A percentile compares a stretch with the other conserved stretches of the same genome.
Conservation (phyloP, 2,329 filamentous ascomycete genomes). For the Fusarium dimerum region DNA sequence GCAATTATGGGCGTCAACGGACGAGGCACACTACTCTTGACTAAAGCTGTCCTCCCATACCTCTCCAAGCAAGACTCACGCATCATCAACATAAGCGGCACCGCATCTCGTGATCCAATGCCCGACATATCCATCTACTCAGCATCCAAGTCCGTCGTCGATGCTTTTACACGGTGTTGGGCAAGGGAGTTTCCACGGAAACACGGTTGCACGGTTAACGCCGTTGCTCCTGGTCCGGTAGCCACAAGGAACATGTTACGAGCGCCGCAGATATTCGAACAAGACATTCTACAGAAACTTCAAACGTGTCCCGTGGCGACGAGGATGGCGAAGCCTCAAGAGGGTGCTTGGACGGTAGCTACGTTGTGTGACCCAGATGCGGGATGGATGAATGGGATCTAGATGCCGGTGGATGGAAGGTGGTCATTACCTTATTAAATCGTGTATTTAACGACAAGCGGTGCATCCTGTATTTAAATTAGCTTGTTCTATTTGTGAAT, state of each 20-base stretch:
- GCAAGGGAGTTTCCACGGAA: background rate
- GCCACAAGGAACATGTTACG: background rate
- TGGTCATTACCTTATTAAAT: background rate
- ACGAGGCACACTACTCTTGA: too few relatives aligned
- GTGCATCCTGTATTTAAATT: too few relatives aligned
- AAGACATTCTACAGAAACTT: too few relatives aligned
- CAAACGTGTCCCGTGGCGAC: background rate
- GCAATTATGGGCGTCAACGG: too few relatives aligned
- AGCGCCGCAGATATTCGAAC: background rate
- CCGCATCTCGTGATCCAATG: background rate
- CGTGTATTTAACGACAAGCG: too few relatives aligned
- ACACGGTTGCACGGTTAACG: constrained; percentile 1
- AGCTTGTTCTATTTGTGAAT: too few relatives aligned
- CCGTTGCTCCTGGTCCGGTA: background rate
- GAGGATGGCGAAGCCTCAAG: background rate
- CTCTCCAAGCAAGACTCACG: background rate
- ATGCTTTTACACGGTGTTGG: background rate
- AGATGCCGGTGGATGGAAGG: background rate
- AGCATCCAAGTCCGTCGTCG: background rate
- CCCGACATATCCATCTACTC: background rate
- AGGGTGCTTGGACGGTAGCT: background rate
- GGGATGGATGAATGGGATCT: background rate
- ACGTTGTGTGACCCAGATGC: background rate
- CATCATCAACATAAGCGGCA: constrained; percentile 1
- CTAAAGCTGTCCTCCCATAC: background rate